phyloP scores from a whole-genome alignment of 23 red algal species.

The Agarophyton chilense region DNA sequence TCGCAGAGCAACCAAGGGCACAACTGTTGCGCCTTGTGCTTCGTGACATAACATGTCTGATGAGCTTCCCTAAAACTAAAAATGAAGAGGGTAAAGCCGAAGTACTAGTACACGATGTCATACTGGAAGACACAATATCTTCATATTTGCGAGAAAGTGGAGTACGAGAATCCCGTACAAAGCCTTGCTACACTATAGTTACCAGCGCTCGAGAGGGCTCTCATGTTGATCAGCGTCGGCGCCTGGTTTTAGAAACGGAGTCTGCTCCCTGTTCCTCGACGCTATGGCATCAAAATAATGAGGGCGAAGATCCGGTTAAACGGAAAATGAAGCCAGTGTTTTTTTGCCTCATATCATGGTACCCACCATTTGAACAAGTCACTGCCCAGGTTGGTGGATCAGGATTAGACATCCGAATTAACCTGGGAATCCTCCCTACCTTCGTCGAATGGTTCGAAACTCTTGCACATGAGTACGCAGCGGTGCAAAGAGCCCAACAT shows the following conservation, averaged over 20 bases:
- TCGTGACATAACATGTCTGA: slow-evolving; percentile 9
- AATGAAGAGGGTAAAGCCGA: slow-evolving; percentile 10
- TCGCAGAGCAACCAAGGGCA: slow-evolving; percentile 43
- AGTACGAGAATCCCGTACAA: slow-evolving; percentile 14
- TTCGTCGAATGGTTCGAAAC: slow-evolving; percentile 27
- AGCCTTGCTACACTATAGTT: not conserved
- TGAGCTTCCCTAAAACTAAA: not conserved
- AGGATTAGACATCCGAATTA: slow-evolving; percentile 32
- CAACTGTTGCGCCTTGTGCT: slow-evolving; percentile 50
- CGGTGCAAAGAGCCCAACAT: slow-evolving; percentile 4
- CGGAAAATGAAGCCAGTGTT: not conserved
- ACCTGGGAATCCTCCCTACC: slow-evolving; percentile 36
- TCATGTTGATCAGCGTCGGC: not conserved
- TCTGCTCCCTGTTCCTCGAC: not conserved
- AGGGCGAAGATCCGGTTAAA: not conserved
- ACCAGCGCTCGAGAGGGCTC: not conserved
- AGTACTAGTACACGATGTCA: slow-evolving; percentile 22
- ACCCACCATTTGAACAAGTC: slow-evolving; percentile 32
- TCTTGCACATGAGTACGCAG: not conserved
- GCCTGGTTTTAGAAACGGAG: not conserved
- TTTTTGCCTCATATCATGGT: slow-evolving; percentile 17
- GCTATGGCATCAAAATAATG: not conserved
- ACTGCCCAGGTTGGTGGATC: slow-evolving; percentile 10
- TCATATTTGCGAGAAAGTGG: slow-evolving; percentile 6
- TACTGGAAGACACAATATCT: slow-evolving; percentile 61